Base-by-base conservation (phyloP, 345 rosid genomes). In the Anacardium occidentale region DNA sequence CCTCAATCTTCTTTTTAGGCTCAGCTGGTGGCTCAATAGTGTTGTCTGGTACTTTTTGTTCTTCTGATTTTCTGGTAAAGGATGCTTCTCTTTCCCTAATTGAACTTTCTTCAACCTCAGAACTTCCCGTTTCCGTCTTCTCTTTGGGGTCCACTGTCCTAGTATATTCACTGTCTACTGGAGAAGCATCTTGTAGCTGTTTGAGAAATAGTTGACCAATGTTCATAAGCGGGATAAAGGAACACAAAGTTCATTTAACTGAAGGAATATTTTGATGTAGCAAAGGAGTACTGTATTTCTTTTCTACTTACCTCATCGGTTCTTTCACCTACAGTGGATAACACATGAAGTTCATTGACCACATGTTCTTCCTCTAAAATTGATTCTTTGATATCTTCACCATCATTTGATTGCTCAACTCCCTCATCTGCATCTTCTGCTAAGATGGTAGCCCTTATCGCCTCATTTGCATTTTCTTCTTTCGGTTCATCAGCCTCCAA, bases 131-230 rank as follows among this genome's bases (percentile, higher is more conserved):
- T 61, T 71, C 64, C n/a, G 26, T 75, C 62, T 75, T 72, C 44
- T 83, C 78, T 70, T 44, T 66, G 22, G 65, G 69, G 20, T 77
- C 79, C 65, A 61, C 69, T 68, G 18, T 78, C 63, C 64, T 26
- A 71, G 64, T 57, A 63, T 56, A 25, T 71, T 75, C 78, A 21
- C 54, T 54, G 4, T 62, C 73, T 62, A 47, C 20, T 0, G 48
- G 40, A 18, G 25, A 26, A 61, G 58, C 52, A 62, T 76, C 69
- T 68, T 75, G 69, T 64, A 67, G 81, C 86, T 88, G 82, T 45
- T 75, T 53, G 62, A 77, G 3, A 63, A 48, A 67, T 15, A 50
- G 62, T 55, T 9, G 71, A 34, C 34, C 26, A 65, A 8, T 58
- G 56, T 75, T 68, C 17, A 74, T 29, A 25, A 40, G 22, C 3